Conservation (phyloP, 805 yeast genomes). For the Monosporozyma aerobia region DNA sequence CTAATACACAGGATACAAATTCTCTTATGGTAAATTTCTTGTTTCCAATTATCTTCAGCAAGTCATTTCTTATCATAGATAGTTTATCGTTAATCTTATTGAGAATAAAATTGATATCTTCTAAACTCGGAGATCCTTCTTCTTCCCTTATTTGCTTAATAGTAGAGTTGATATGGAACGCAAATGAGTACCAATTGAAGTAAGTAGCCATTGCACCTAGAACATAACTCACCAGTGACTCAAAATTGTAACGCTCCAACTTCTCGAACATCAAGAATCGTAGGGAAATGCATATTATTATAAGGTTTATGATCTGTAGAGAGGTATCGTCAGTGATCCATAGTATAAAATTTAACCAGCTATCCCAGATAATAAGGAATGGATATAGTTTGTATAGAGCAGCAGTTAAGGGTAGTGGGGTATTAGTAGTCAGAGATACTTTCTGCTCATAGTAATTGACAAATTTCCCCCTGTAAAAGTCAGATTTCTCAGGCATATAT, state of each 20-base stretch:
- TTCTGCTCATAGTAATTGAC: slow-evolving; percentile 16
- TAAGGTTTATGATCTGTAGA: slow-evolving; percentile 20
- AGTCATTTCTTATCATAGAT: slow-evolving; percentile 15
- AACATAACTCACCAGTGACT: slow-evolving; percentile 9
- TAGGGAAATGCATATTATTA: slow-evolving; percentile 11
- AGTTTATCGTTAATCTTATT: slow-evolving; percentile 22
- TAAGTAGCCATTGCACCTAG: slow-evolving; percentile 15
- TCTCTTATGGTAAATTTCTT: background rate
- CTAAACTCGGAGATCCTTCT: slow-evolving; percentile 27
- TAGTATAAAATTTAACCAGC: slow-evolving; percentile 17
- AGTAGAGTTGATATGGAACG: slow-evolving; percentile 18
- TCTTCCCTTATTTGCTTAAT: slow-evolving; percentile 11
- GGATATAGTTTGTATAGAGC: slow-evolving; percentile 23
- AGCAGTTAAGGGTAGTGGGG: slow-evolving; percentile 17
- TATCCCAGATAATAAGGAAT: slow-evolving; percentile 20
- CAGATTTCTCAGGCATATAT: background rate
- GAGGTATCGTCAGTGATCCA: slow-evolving; percentile 24
- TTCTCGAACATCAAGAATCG: slow-evolving; percentile 5
- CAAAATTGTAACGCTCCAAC: background rate
- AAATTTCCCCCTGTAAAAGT: slow-evolving; percentile 9
- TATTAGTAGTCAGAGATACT: slow-evolving; percentile 14
- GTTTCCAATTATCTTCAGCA: slow-evolving; percentile 1
- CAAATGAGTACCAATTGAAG: slow-evolving; percentile 9
- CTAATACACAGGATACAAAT: background rate
- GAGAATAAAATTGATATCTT: slow-evolving; percentile 21